Evolutionary conservation across 768 basidiomycete genomes (phyloP), one percentile per base, ranked within the genome.

Genomic region (Russula earlei): DNA sequence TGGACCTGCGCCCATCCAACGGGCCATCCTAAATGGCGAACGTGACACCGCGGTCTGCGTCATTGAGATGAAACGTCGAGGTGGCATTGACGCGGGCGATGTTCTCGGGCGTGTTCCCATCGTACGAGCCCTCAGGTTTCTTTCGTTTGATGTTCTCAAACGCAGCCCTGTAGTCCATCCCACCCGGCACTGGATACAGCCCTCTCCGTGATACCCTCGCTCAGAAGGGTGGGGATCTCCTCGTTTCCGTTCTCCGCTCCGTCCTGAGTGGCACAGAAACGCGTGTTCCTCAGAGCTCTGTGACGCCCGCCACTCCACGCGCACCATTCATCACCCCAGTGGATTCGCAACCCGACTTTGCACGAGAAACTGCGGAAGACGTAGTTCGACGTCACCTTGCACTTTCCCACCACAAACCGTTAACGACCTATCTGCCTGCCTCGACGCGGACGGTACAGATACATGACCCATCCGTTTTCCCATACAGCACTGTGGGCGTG

Each of bases 1-100:
- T n/a, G 93, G 93, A 0, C 82, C 93, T 9, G 89, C 91, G 3
- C 93, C 93, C 0, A 88, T 97, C 37, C 93, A 96, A 64, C 86
- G 83, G 63, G 77, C 85, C 0, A 74, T 97, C 38, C 70, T 88
- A 42, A 81, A 84, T 56, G 82, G 80, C 2, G 83, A 83, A 48
- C 65, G 64, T 5, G 75, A 79, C 58, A 90, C 87, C 0, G 93
- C 91, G 0, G 91, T 95, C 1, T 87, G 82, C 56, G 76, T 97
- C 3, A 82, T 85, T 56, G 78, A 84, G 58, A 90, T 90, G 84
- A 61, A 56, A 40, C 55, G 52, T 44, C 55, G 70, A 52, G 75
- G 78, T 51, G 91, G 90, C 0, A 84, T 93, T 38, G 93, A 95
- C 68, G 77, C 81, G 0, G 93, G 93, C 6, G 73, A 77, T 14